Base-by-base conservation (phyloP, 1,284 basidiomycete genomes). In the Cerioporus squamosus region DNA sequence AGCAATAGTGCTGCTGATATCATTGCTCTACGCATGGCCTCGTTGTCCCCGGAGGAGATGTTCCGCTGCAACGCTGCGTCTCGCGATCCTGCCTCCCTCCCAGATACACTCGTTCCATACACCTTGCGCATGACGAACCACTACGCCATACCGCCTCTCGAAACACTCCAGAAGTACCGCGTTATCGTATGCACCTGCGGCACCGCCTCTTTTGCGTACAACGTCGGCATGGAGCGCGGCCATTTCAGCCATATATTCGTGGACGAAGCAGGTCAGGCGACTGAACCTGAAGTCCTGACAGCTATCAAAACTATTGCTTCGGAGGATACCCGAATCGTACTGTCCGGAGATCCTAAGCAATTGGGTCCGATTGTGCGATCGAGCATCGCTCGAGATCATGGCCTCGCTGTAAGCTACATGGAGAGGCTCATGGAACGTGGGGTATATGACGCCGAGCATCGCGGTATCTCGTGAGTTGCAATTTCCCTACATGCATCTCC, bases 11-110 rank as follows among this genome's bases (percentile, higher is more conserved):
- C 85, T 0, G 84, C 84, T 1, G 85, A 88, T 66, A 72, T 89
- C 40, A 80, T 90, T 26, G 81, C 85, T 15, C 23, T 48, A 36
- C 79, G 85, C 1, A 78, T 90, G 18, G 70, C 49, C 1, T 54
- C 58, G 2, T 71, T 87, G 6, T 66, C 65, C 10, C 59, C 65
- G 0, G 70, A 77, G 1, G 63, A 77, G 38, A 69, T 90, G 0
- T 87, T 90, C 71, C 76, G 88, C 0, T 83, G 86, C 65, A 87
- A 88, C 57, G 87, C 88, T 0, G 84, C 85, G 0, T 87, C 84
- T 3, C 79, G 88, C 9, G 66, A 65, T 50, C 78, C 76, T 60
- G 70, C 70, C 1, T 69, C 76, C 15, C 76, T 84, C 0, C 79
- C 83, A 0, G 75, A 77, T 22, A 68, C 72, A 10, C 70, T 88